Evolutionary conservation across 2,329 filamentous ascomycete species (phyloP).

Genomic region (Hypoxylon rubiginosum): DNA sequence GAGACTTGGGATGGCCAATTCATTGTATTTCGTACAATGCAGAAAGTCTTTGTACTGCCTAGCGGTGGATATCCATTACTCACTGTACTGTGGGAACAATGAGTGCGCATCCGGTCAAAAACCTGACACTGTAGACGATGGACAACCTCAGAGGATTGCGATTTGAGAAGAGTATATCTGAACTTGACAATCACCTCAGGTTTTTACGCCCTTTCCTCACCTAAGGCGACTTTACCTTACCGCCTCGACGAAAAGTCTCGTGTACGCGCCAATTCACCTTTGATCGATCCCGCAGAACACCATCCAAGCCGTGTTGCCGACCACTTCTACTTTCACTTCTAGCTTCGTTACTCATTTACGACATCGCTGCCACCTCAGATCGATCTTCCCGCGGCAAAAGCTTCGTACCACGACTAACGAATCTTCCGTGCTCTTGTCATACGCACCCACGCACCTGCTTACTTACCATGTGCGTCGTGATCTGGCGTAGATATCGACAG

Average conservation of each 20-base stretch:
- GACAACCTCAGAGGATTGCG: constrained; percentile 10
- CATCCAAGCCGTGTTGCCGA: constrained; percentile 5
- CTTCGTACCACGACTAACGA: constrained; percentile 11
- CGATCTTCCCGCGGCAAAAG: constrained; percentile 11
- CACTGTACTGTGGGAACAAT: constrained; percentile 12
- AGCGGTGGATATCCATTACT: background rate
- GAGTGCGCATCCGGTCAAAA: constrained; percentile 6
- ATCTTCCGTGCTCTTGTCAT: constrained; percentile 9
- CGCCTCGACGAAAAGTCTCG: background rate
- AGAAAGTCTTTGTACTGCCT: constrained; percentile 18
- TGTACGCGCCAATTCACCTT: constrained; percentile 2
- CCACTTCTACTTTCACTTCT: background rate
- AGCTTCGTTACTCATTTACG: background rate
- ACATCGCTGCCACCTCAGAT: background rate
- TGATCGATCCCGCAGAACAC: constrained; percentile 6
- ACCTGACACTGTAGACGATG: constrained; percentile 17
- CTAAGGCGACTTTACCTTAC: background rate
- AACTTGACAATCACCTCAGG: constrained; percentile 2
- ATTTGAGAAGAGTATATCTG: constrained; percentile 11
- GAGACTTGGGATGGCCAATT: constrained; percentile 7
- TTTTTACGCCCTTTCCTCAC: constrained; percentile 7
- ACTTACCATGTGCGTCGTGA: constrained; percentile 52
- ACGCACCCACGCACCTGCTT: constrained; percentile 4
- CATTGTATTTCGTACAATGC: constrained; percentile 7
- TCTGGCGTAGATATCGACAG: constrained; percentile 47